phyloP scores from a whole-genome alignment of 139 green algal species.

The Volvox reticuliferus region DNA sequence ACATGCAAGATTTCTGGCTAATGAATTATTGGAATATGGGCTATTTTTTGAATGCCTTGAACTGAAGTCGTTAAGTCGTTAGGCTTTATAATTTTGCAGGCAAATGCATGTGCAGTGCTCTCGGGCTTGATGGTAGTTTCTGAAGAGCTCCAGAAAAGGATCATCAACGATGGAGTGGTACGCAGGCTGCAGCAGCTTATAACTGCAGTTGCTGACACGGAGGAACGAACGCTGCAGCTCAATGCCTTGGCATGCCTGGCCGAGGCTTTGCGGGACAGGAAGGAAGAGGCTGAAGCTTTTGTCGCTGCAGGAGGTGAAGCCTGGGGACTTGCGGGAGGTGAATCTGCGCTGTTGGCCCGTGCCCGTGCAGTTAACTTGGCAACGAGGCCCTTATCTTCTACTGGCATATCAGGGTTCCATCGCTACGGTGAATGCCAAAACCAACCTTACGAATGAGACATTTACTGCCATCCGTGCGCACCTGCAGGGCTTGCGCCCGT shows the following conservation, averaged over 20 bases:
- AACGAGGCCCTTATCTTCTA: too few species aligned
- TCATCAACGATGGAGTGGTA: background rate
- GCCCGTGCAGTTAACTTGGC: too few species aligned
- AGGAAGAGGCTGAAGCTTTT: conserved; percentile 30
- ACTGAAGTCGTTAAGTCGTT: too few species aligned
- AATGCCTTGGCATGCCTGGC: conserved; percentile 41
- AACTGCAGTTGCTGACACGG: background rate
- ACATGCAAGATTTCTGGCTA: background rate
- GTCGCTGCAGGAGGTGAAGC: conserved; percentile 16
- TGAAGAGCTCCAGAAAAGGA: conserved; percentile 5
- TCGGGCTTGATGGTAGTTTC: background rate
- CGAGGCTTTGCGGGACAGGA: conserved; percentile 16
- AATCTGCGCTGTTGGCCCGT: too few species aligned
- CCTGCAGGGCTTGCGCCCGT: conserved; percentile 23
- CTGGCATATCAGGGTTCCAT: too few species aligned
- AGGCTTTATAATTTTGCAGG: background rate
- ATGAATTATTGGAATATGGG: too few species aligned
- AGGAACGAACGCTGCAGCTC: conserved; percentile 37
- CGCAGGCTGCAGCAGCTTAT: background rate
- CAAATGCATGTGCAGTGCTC: conserved; percentile 28
- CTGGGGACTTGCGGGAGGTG: conserved; percentile 11
- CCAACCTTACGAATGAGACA: too few species aligned
- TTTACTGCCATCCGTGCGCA: background rate
- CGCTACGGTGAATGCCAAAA: too few species aligned
- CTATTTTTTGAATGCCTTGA: too few species aligned